Conservation (phyloP, 208 protist genomes). For the Willaertia magna region DNA sequence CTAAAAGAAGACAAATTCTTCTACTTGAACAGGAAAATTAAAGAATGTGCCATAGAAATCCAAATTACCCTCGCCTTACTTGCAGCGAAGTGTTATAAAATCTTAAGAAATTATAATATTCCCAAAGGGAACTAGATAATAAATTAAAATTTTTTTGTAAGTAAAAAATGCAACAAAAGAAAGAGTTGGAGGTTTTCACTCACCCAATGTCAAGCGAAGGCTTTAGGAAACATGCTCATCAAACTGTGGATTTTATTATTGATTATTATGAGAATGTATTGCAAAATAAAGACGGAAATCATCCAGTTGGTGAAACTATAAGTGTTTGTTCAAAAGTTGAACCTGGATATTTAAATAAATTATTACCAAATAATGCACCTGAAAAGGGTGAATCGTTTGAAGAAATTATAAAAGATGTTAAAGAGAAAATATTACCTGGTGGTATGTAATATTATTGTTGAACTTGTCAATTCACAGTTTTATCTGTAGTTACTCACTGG, state of each 20-base stretch:
- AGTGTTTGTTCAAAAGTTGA: conserved; percentile 20
- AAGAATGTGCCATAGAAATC: too few relatives aligned
- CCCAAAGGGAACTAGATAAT: too few relatives aligned
- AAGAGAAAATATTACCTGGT: conserved; percentile 20
- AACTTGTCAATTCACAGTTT: background rate
- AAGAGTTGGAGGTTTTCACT: background rate
- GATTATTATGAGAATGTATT: conserved; percentile 8
- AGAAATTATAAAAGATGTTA: conserved; percentile 17
- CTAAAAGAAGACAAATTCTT: too few relatives aligned
- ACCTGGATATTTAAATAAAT: conserved; percentile 20
- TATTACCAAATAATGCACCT: conserved; percentile 20
- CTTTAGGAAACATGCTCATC: conserved; percentile 14
- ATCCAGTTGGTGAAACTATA: too few relatives aligned
- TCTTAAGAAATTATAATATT: too few relatives aligned
- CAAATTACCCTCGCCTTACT: too few relatives aligned
- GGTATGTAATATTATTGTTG: too few relatives aligned
- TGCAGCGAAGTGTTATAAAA: too few relatives aligned
- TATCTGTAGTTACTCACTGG: conserved; percentile 28
- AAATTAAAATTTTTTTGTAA: too few relatives aligned
- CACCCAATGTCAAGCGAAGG: conserved; percentile 8
- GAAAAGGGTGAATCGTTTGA: conserved; percentile 1
- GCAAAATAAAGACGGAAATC: background rate
- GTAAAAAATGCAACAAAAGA: background rate
- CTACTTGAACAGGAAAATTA: too few relatives aligned
- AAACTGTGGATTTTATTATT: conserved; percentile 20